A percentile compares a stretch with the other conserved stretches of the same genome.
phyloP scores from a whole-genome alignment of 441 rosid species.

The Pelargonium cotyledonis region DNA sequence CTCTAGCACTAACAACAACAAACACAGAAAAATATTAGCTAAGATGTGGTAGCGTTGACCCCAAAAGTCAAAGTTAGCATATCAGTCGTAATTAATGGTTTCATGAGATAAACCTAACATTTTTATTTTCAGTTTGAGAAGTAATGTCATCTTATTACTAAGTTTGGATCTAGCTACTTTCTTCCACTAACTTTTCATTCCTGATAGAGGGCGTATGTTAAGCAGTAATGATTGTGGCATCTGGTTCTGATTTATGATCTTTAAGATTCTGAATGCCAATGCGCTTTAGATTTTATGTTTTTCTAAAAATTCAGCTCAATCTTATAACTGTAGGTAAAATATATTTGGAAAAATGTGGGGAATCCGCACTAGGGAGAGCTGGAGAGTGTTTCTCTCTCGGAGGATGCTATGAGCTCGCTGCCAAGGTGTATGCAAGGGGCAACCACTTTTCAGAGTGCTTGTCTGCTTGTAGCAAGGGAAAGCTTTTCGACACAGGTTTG shows the following conservation, averaged over 20 bases:
- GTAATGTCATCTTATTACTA: background rate
- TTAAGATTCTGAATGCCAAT: no score
- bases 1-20: no score
- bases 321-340: conserved; percentile 31
- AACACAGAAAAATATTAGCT: no score
- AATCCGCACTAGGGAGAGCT: conserved; percentile 31
- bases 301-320: background rate
- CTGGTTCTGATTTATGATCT: no score
- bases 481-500: conserved; percentile 37
- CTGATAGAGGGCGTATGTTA: background rate
- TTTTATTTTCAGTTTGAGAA: no score
- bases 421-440: conserved; percentile 37
- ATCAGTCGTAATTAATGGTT: no score
- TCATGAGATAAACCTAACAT: no score
- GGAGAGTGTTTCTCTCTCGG: conserved; percentile 43
- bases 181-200: background rate
- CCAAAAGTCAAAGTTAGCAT: no score
- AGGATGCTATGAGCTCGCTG: conserved; percentile 33
- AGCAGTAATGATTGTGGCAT: no score
- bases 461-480: conserved; percentile 33
- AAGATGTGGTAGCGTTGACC: no score
- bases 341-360: conserved; percentile 37
- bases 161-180: background rate
- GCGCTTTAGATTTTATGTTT: background rate
- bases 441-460: conserved; percentile 29